phyloP scores from a whole-genome alignment of 2,329 filamentous ascomycete genomes.

The Aplosporella prunicola region DNA sequence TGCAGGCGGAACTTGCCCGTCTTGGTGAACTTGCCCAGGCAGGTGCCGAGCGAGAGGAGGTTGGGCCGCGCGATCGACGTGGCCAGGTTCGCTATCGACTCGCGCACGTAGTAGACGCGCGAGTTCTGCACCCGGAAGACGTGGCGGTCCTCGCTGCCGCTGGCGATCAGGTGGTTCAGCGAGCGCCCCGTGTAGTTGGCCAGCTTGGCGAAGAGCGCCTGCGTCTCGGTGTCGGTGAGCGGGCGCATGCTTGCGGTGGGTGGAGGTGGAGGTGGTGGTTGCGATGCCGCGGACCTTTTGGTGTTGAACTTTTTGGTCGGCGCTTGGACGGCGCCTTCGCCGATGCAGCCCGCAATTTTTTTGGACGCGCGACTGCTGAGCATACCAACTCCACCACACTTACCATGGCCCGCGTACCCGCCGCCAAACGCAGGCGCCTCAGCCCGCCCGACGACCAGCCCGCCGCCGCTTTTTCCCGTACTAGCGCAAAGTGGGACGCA shows the following conservation, averaged over 20 bases:
- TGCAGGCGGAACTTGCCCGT: conserved; percentile 91
- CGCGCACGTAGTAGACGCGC: conserved; percentile 84
- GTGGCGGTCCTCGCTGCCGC: conserved; percentile 25
- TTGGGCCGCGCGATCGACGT: conserved; percentile 74
- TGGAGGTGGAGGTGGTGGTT: conserved; percentile 6
- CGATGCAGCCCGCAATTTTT: background rate
- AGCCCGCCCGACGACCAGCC: conserved; percentile 23
- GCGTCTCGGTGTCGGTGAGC: conserved; percentile 69
- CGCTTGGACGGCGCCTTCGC: conserved; percentile 21
- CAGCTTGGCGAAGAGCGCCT: conserved; percentile 81
- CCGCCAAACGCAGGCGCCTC: conserved; percentile 28
- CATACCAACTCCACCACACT: conserved; percentile 3
- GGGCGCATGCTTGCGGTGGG: conserved; percentile 54
- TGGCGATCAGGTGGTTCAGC: conserved; percentile 61
- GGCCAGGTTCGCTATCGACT: conserved; percentile 83
- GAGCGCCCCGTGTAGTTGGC: conserved; percentile 86
- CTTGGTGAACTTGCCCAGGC: conserved; percentile 69
- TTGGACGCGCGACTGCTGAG: background rate
- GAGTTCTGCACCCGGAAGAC: conserved; percentile 58
- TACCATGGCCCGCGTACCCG: conserved; percentile 25
- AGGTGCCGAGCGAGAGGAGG: conserved; percentile 80
- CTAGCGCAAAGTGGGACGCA: conserved; percentile 75
- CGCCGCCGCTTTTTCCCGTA: conserved; percentile 54
- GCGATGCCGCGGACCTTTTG: conserved; percentile 5
- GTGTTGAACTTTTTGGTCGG: conserved; percentile 12